phyloP scores from a whole-genome alignment of 2,329 filamentous ascomycete genomes.

The Mariannaea sp. region DNA sequence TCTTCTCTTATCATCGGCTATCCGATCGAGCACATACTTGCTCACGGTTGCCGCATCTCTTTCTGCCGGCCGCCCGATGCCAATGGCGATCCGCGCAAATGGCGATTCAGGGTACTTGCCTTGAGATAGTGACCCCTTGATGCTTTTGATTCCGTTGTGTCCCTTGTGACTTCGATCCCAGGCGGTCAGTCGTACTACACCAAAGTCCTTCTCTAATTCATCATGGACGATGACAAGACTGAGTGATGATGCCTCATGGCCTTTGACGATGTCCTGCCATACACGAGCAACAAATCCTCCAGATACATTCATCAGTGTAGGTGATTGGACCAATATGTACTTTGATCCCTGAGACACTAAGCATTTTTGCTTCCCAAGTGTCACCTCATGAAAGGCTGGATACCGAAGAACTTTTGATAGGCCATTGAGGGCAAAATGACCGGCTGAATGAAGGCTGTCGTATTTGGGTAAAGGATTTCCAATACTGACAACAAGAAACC shows the following conservation, averaged over 20 bases:
- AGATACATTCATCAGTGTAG: slow-evolving; percentile 82
- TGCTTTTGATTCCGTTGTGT: slow-evolving; percentile 76
- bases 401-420: slow-evolving; percentile 55
- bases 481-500: slow-evolving; percentile 81
- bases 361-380: slow-evolving; percentile 58
- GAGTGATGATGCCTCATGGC: slow-evolving; percentile 41
- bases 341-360: slow-evolving; percentile 54
- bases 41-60: slow-evolving; percentile 71
- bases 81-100: slow-evolving; percentile 72
- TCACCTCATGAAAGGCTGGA: slow-evolving; percentile 54
- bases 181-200: slow-evolving; percentile 66
- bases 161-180: slow-evolving; percentile 69
- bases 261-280: slow-evolving; percentile 61
- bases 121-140: slow-evolving; percentile 56
- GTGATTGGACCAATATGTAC: slow-evolving; percentile 74
- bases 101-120: slow-evolving; percentile 47
- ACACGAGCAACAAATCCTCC: slow-evolving; percentile 71
- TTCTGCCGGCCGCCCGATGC: slow-evolving; percentile 81
- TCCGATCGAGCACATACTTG: slow-evolving; percentile 75
- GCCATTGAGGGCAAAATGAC: slow-evolving; percentile 74
- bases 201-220: slow-evolving; percentile 77
- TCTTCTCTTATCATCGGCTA: slow-evolving; percentile 58
- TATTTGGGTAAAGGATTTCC: slow-evolving; percentile 81
- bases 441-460: slow-evolving; percentile 83
- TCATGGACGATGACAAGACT: slow-evolving; percentile 83